Percentiles rank a stretch among this genome's conserved stretches.
These are phyloP conservation scores for Phytopythium sindhum DNA, from an alignment of 352 stramenopile species.

Conservation along the genomic window DNA sequence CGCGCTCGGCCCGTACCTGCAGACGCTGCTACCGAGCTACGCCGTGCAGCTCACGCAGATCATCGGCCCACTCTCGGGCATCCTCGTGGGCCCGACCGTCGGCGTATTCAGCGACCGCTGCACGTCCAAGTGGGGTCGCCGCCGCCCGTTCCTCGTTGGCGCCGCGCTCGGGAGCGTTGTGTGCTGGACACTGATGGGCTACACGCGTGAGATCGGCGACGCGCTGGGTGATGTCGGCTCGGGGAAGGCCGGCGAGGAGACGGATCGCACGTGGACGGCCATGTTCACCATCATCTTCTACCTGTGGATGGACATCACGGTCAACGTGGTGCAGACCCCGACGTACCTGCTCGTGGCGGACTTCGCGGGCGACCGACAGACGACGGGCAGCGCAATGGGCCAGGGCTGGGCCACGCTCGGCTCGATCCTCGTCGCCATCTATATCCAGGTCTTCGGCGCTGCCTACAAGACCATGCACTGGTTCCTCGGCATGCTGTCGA, in stretches of 20 bases:
- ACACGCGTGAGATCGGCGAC: conserved; percentile 36
- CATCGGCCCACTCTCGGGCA: conserved; percentile 40
- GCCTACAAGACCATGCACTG: conserved; percentile 42
- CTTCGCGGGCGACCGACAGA: conserved; percentile 53
- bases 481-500: conserved; percentile 53
- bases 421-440: conserved; percentile 40
- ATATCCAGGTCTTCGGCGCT: conserved; percentile 45
- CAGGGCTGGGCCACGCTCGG: conserved; percentile 46
- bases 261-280: conserved; percentile 39
- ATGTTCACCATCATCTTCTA: conserved; percentile 58
- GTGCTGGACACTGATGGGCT: conserved; percentile 56
- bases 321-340: conserved; percentile 51
- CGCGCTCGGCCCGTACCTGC: conserved; percentile 50
- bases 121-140: conserved; percentile 32
- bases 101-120: conserved; percentile 39
- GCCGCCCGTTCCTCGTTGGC: conserved; percentile 36
- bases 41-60: conserved; percentile 54
- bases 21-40: conserved; percentile 40
- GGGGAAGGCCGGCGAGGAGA: conserved; percentile 22
- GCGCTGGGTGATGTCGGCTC: conserved; percentile 11
- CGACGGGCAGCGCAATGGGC: conserved; percentile 35
- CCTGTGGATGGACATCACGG: conserved; percentile 59
- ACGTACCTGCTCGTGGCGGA: conserved; percentile 49
- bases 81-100: conserved; percentile 45
- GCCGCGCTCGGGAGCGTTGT: conserved; percentile 28